Evolutionary conservation across 2,329 filamentous ascomycete genomes (phyloP).

Genomic region (Anthostomella pinea): DNA sequence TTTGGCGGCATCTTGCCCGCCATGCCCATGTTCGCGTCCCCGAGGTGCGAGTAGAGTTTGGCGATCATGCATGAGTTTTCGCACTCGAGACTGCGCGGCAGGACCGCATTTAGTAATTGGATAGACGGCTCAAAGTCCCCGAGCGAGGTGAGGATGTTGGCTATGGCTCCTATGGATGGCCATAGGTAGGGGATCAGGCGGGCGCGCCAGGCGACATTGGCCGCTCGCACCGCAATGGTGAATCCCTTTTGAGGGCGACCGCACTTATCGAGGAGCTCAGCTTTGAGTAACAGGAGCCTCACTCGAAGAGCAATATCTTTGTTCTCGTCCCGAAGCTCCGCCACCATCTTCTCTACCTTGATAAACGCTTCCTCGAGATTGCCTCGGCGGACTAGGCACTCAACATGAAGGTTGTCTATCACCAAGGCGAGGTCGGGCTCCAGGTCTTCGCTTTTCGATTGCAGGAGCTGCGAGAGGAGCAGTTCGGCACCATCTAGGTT

Average conservation of each 20-base stretch:
- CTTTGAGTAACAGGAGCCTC: constrained; percentile 70
- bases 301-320: constrained; percentile 63
- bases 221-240: constrained; percentile 71
- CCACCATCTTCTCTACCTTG: constrained; percentile 46
- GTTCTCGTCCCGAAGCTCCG: constrained; percentile 42
- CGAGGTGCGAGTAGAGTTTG: constrained; percentile 66
- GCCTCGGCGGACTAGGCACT: constrained; percentile 47
- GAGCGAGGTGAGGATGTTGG: constrained; percentile 66
- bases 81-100: constrained; percentile 75
- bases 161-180: constrained; percentile 66
- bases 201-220: constrained; percentile 68
- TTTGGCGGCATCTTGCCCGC: constrained; percentile 53
- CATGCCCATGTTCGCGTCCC: constrained; percentile 75
- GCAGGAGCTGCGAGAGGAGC: constrained; percentile 50
- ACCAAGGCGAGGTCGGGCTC: constrained; percentile 52
- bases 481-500: constrained; percentile 50
- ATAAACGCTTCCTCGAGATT: constrained; percentile 46
- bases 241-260: constrained; percentile 73
- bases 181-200: constrained; percentile 69
- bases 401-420: constrained; percentile 51
- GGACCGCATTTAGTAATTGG: constrained; percentile 62
- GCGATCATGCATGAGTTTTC: constrained; percentile 62
- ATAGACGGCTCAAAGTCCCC: constrained; percentile 67
- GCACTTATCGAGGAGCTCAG: constrained; percentile 63
- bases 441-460: constrained; percentile 48